Evolutionary conservation across 805 yeast genomes (phyloP), one percentile per base, ranked within the genome.

Genomic region (Saccharomycodes ludwigii): DNA sequence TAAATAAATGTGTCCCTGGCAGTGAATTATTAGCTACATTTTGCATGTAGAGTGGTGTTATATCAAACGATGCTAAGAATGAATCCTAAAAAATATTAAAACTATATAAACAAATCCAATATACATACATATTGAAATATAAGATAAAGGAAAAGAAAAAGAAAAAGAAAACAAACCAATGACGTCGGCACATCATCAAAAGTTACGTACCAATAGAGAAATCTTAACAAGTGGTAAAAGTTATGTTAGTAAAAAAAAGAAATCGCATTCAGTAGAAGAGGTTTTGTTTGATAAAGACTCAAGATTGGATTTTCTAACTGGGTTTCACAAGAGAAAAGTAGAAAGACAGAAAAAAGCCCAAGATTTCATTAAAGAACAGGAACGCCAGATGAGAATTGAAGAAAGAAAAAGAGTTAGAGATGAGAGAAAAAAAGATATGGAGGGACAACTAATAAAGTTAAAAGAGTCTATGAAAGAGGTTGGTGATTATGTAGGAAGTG

Each of bases 311-410:
- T 88, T 75, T 53, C 60, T 88, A 42, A 88, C 96, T 3, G 98
- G 98, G 24, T 88, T 88, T 55, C 97, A 91, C 56, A 88, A 88
- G 59, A 71, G 98, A 48, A 88, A 88, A 52, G 52, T 88, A 12
- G 81, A 81, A 48, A 69, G 97, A 53, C 80, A 81, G 58, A 86
- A 84, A 59, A 75, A 77, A 41, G 97, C 96, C 0, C 74, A 72
- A 42, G 82, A 71, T 37, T 74, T 65, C 45, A 71, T 70, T 31
- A 75, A 77, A 43, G 95, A 86, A 50, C 81, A 77, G 49, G 91
- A 78, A 4, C 66, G 86, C 35, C 59, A 71, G 40, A 74, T 73
- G 2, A 71, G 71, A 44, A 64, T 84, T 8, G 93, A 79, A 42
- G 94, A 82, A 48, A 69, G 96, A 37, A 71, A 74, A 41, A 63